phyloP scores from a whole-genome alignment of 192 early-diverging fungal species.

The Diversispora eburnea region DNA sequence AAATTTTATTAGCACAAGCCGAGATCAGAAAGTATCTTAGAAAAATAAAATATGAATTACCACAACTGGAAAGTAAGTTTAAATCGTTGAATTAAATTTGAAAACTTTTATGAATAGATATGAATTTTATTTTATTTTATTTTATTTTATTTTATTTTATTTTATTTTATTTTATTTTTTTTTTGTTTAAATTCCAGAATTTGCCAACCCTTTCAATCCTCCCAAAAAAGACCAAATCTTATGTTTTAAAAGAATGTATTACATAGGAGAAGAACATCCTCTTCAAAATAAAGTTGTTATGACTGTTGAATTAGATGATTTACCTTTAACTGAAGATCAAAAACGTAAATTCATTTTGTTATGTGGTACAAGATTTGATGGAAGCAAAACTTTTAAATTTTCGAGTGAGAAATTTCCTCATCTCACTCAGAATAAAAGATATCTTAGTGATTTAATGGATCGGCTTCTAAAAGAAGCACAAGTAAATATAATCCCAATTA shows the following conservation, averaged over 20 bases:
- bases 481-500: slow-evolving; percentile 11
- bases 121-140: too few species aligned
- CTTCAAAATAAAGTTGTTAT: slow-evolving; percentile 53
- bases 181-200: slow-evolving; percentile 35
- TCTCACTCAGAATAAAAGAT: slow-evolving; percentile 55
- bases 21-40: slow-evolving; percentile 56
- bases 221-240: slow-evolving; percentile 46
- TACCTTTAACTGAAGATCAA: slow-evolving; percentile 44
- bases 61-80: slow-evolving; percentile 53
- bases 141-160: too few species aligned
- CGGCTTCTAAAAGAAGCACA: slow-evolving; percentile 57
- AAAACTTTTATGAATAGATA: not conserved
- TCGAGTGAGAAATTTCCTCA: slow-evolving; percentile 53
- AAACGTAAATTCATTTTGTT: slow-evolving; percentile 61
- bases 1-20: slow-evolving; percentile 44
- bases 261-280: slow-evolving; percentile 49
- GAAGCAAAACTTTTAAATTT: slow-evolving; percentile 48
- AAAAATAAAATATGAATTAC: slow-evolving; percentile 55
- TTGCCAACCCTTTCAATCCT: slow-evolving; percentile 51
- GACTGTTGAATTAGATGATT: slow-evolving; percentile 43
- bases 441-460: slow-evolving; percentile 49
- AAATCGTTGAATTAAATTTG: not conserved
- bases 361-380: slow-evolving; percentile 57
- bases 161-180: not conserved
- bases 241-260: slow-evolving; percentile 47